A percentile compares a stretch with the other conserved stretches of the same genome.
These are phyloP conservation scores for Aureobasidium sp. DNA, from an alignment of 2,329 filamentous ascomycete species.

Conservation along the genomic window DNA sequence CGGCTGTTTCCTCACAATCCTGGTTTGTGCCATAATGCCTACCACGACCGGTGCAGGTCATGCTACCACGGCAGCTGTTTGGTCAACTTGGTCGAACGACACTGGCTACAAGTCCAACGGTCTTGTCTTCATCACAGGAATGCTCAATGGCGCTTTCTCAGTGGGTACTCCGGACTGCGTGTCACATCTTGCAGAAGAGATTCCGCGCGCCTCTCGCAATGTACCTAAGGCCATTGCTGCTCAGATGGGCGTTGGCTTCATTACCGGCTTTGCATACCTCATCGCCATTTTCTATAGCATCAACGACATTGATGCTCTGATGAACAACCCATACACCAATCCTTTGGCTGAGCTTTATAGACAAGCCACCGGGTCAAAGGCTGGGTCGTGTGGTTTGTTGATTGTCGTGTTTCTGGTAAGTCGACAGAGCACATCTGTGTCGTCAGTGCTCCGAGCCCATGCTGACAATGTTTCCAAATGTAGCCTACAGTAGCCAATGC, in stretches of 20 bases:
- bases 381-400: conserved; percentile 38
- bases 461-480: background rate
- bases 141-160: conserved; percentile 60
- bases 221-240: conserved; percentile 49
- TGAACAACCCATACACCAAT: conserved; percentile 37
- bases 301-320: conserved; percentile 49
- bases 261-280: conserved; percentile 43
- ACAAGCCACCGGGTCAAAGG: conserved; percentile 37
- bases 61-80: conserved; percentile 34
- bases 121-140: conserved; percentile 55
- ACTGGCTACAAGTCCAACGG: conserved; percentile 43
- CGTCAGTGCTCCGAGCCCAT: background rate
- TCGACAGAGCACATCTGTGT: background rate
- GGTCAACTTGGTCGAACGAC: conserved; percentile 36
- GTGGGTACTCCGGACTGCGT: conserved; percentile 58
- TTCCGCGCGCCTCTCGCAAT: conserved; percentile 44
- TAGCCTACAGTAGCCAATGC: conserved; percentile 43
- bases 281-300: conserved; percentile 47
- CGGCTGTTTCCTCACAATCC: conserved; percentile 49
- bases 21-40: conserved; percentile 52
- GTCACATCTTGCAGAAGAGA: conserved; percentile 59
- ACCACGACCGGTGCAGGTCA: conserved; percentile 35
- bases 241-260: conserved; percentile 45
- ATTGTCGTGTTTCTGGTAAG: conserved; percentile 37
- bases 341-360: conserved; percentile 61